Base-by-base conservation (phyloP, 345 rosid genomes). In the Alliaria petiolata region DNA sequence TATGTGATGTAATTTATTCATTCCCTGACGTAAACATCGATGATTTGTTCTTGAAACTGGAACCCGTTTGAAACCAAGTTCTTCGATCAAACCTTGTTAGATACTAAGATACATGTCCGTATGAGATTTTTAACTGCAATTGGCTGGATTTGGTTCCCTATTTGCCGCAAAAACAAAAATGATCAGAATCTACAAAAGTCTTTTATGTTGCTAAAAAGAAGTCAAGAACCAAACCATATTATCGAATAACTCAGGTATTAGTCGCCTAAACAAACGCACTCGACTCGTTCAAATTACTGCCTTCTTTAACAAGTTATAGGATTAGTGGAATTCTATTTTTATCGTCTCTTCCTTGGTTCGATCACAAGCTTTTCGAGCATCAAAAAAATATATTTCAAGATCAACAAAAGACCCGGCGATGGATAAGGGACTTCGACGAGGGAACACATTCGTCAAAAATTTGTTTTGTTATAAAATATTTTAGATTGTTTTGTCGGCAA, bases 341-440 rank as follows among this genome's bases (percentile, higher is more conserved):
- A 11, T 19, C 13, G 3, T 17, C 1, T 5, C 13, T 6, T 58
- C 39, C 8, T 36, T 38, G 12, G 19, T 33, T 33, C 3, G 4
- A 63, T 30, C 26, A 44, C 39, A 43, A 10, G 6, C 14, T 8
- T 22, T 25, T 40, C 17, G 20, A 60, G 19, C 20, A 25, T 60
- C 65, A 45, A 45, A 47, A 0, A 56, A 25, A 34, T 10, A 46
- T 5, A 46, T 5, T 69, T 25, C 11, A 36, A 69, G 6, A 34
- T 47, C 28, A 58, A 69, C 74, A 25, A 36, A 36, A 36, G 40
- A 47, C 42, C 22, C 50, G n/a, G 66, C 74, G 59, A 47, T 47
- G 31, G 22, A 34, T 47, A 0, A 25, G 66, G 66, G 47, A 45
- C 26, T 12, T 43, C 22, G 15, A 10, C 25, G 40, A 34, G 20